Evolutionary conservation across 805 yeast genomes (phyloP), one percentile per base, ranked within the genome.

Genomic region (Zygoascus tannicola): DNA sequence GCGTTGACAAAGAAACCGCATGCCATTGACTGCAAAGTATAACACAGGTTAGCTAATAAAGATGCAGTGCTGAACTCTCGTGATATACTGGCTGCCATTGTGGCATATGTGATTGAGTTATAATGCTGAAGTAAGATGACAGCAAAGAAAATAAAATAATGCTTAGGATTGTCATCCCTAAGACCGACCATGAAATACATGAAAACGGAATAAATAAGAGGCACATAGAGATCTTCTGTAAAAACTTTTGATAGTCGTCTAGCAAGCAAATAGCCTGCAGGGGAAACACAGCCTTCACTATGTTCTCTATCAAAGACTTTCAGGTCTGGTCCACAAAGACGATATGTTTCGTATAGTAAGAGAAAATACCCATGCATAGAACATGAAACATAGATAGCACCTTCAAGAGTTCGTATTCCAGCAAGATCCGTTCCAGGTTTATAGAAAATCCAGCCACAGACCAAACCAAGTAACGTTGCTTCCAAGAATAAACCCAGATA

Each of bases 1-100:
- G 87, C 76, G 58, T 85, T 84, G 19, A 80, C 82, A 56, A 81
- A 85, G 61, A 76, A 83, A 1, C 95, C 95, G 59, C 85, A 80
- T 0, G 85, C 85, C 70, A 82, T 74, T 42, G 84, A 75, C 54
- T 84, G 85, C 22, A 82, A 63, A 23, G 86, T 84, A 56, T 76
- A 81, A 48, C 77, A 71, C 43, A 78, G 57, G 54, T 82, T 83
- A 26, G 76, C 70, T n/a, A 77, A 60, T 45, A 81, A 62, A 0
- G 82, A 67, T 1, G 87, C 80, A 22, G 70, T 63, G 1, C 86
- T 62, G 48, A 80, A 80, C 51, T 79, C 81, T 39, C 82, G 59
- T 2, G 79, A 69, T 4, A 79, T 49, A 0, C 85, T 71, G 36
- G 80, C 79, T 18, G 67, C 56, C 19, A 47, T 56, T 55, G 72